Evolutionary conservation across 2,329 filamentous ascomycete genomes (phyloP).

Genomic region (Davidsoniella virescens): DNA sequence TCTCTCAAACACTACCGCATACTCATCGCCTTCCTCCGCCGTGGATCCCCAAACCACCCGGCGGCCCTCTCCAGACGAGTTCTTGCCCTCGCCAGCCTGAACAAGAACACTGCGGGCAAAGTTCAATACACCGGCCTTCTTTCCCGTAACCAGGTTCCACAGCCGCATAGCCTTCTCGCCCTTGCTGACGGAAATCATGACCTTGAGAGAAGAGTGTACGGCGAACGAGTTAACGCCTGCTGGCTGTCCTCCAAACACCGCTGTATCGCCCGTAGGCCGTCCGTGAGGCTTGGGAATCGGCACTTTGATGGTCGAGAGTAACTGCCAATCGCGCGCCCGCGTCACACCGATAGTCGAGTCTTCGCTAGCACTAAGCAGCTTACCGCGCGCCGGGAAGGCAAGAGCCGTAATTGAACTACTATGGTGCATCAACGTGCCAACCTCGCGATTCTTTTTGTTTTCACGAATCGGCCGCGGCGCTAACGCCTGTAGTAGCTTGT

Average conservation of each 20-base stretch:
- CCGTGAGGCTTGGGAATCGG: constrained; percentile 68
- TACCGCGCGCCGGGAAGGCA: constrained; percentile 68
- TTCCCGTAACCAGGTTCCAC: constrained; percentile 94
- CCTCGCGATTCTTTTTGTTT: constrained; percentile 72
- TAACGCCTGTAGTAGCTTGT: constrained; percentile 48
- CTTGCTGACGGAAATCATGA: constrained; percentile 85
- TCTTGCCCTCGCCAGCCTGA: constrained; percentile 60
- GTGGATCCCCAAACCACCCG: constrained; percentile 63
- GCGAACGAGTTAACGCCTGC: constrained; percentile 91
- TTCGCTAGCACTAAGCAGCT: constrained; percentile 74
- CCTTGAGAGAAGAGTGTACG: constrained; percentile 87
- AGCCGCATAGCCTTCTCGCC: constrained; percentile 83
- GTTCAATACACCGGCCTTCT: constrained; percentile 83
- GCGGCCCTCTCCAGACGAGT: constrained; percentile 66
- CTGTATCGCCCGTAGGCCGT: constrained; percentile 78
- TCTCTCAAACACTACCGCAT: constrained; percentile 75
- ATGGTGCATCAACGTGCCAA: constrained; percentile 79
- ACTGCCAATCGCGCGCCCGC: constrained; percentile 73
- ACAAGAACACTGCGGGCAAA: constrained; percentile 60
- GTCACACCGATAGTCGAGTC: constrained; percentile 86
- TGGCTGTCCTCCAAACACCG: constrained; percentile 61
- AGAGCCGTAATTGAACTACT: constrained; percentile 64
- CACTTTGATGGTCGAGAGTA: constrained; percentile 75
- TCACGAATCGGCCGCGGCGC: constrained; percentile 60
- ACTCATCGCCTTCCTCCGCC: constrained; percentile 60